phyloP scores from a whole-genome alignment of 2,329 filamentous ascomycete genomes.

The Colletotrichum incanum region DNA sequence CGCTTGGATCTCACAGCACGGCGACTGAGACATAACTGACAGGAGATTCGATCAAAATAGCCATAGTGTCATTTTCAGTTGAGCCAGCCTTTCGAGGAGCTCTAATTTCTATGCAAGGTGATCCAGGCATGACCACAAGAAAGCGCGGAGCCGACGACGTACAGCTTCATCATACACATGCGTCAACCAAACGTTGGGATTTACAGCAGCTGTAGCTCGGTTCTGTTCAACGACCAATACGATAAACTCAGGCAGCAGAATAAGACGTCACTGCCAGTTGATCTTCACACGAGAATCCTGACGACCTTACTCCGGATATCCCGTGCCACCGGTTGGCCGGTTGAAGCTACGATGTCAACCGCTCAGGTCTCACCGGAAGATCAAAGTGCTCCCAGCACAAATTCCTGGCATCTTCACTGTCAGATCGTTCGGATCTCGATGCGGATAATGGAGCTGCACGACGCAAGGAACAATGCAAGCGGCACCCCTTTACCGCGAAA shows the following conservation, averaged over 20 bases:
- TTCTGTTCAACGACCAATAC: background rate
- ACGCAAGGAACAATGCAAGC: conserved; percentile 31
- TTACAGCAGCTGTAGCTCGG: background rate
- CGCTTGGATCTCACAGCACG: conserved; percentile 32
- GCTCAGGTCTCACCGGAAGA: background rate
- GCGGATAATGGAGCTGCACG: conserved; percentile 9
- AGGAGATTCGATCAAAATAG: background rate
- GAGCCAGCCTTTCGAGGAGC: background rate
- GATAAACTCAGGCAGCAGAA: background rate
- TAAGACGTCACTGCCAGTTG: background rate
- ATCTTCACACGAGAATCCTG: background rate
- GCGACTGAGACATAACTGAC: conserved; percentile 25
- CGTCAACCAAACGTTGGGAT: background rate
- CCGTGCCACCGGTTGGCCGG: background rate
- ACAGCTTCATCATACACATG: background rate
- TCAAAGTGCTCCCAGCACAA: background rate
- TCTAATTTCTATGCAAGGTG: background rate
- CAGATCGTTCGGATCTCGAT: background rate
- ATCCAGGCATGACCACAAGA: background rate
- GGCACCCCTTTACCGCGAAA: background rate
- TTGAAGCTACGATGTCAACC: background rate
- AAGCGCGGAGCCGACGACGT: background rate
- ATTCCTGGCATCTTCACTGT: conserved; percentile 2
- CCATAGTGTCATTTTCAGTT: background rate
- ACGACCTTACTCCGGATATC: background rate